Base-by-base conservation (phyloP, 108 stramenopile species). In the Nitzschia inconspicua region DNA sequence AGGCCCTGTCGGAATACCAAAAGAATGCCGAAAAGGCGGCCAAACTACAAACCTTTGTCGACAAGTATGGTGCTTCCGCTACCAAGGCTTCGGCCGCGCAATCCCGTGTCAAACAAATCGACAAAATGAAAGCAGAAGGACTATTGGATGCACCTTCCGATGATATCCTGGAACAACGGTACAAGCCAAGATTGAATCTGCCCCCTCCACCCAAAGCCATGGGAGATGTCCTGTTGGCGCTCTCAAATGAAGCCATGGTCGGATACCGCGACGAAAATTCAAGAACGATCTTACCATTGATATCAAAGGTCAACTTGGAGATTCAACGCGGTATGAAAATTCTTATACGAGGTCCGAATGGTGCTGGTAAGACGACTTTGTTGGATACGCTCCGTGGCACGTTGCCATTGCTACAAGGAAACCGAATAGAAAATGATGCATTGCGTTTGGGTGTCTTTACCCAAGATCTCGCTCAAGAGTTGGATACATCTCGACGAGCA, bases 401-500 rank as follows among this genome's bases (percentile, higher is more conserved):
- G 16, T 44, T 85, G 23, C 89, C 87, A 1, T 57, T 89, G 18
- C 37, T 87, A 5, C 34, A 59, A 19, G 92, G 93, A 35, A 65
- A 76, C 25, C 80, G 93, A 18, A 74, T 59, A 24, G 85, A 87
- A 59, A 88, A 92, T 57, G 80, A 78, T 18, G 37, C 55, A 23
- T 53, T 90, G 22, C 64, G 68, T 26, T 52, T 88, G 3, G 84
- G 91, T 22, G 65, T 76, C 30, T 89, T 92, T 46, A 91, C 91
- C 3, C 94, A 95, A 74, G 96, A 97, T 65, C 49, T 95, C 47
- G 89, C 94, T 2, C 94, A 95, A 57, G 91, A 95, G 53, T 76
- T 93, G 14, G 86, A 89, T 73, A 54, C 76, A 0, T 52, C 46
- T 16, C 59, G 76, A n/a, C 79, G 85, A 4, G 89, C 89, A 18